Evolutionary conservation across 2,329 filamentous ascomycete species (phyloP).

Genomic region (Chaetomium sp.): DNA sequence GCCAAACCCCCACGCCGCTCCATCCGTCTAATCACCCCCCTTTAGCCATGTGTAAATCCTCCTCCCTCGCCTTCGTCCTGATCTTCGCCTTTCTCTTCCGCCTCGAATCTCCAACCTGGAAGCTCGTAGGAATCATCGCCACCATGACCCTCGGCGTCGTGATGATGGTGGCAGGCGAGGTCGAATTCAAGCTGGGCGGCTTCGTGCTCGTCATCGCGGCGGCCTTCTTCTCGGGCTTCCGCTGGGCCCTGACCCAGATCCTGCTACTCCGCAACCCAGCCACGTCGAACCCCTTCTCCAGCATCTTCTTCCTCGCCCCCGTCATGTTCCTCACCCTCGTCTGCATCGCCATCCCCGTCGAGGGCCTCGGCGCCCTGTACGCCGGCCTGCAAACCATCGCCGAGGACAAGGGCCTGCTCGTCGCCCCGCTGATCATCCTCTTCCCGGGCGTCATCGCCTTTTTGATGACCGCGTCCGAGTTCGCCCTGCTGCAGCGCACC

Average conservation of each 20-base stretch:
- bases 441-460: constrained; percentile 93
- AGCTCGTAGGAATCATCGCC: constrained; percentile 81
- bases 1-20: background rate
- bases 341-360: constrained; percentile 79
- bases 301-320: constrained; percentile 95
- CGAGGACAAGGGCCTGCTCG: constrained; percentile 65
- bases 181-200: constrained; percentile 81
- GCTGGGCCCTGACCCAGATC: constrained; percentile 98
- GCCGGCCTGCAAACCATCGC: constrained; percentile 66
- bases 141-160: constrained; percentile 92
- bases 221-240: constrained; percentile 93
- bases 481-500: constrained; percentile 90
- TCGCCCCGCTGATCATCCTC: constrained; percentile 73
- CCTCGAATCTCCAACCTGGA: constrained; percentile 83
- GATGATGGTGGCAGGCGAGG: constrained; percentile 97
- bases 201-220: constrained; percentile 92
- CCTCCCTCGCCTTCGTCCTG: constrained; percentile 90
- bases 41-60: constrained; percentile 97
- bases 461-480: constrained; percentile 94
- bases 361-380: constrained; percentile 71
- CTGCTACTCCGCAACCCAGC: constrained; percentile 90
- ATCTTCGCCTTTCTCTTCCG: constrained; percentile 93
- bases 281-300: constrained; percentile 94
- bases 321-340: constrained; percentile 90
- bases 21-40: background rate